A percentile compares a stretch with the other conserved stretches of the same genome.
Evolutionary conservation across 208 protist species (phyloP).

Genomic region (Trypanosomatidae sp.): DNA sequence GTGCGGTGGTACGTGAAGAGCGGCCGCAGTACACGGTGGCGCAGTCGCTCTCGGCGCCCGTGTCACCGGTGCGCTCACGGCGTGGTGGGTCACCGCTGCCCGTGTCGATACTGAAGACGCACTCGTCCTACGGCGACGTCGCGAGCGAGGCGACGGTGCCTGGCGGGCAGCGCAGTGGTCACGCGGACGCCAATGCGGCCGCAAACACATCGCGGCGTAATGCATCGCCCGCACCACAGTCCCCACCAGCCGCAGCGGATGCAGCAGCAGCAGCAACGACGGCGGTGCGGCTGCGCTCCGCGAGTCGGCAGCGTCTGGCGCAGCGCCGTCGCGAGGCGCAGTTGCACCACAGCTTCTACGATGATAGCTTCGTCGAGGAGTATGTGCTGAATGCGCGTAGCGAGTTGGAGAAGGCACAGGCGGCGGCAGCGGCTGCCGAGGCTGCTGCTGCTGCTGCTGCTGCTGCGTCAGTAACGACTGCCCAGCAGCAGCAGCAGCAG

Average conservation of each 20-base stretch:
- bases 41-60: conserved; percentile 20
- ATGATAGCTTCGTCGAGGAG: conserved; percentile 84
- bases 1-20: no score
- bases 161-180: neutral
- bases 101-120: conserved; percentile 29
- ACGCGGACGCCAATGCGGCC: neutral
- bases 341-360: conserved; percentile 78
- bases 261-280: conserved; percentile 6
- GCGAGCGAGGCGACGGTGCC: neutral
- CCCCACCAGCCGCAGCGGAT: conserved; percentile 2
- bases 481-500: conserved; percentile 15
- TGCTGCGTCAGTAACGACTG: conserved; percentile 6
- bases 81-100: conserved; percentile 19
- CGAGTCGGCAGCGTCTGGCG: conserved; percentile 65
- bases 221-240: neutral
- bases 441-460: conserved; percentile 6
- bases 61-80: conserved; percentile 21
- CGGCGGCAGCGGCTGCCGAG: no score
- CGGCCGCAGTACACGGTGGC: conserved; percentile 47
- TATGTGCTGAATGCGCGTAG: conserved; percentile 44
- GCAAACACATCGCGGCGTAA: no score
- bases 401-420: conserved; percentile 20
- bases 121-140: conserved; percentile 7
- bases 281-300: conserved; percentile 37
- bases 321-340: conserved; percentile 58